A percentile compares a stretch with the other conserved stretches of the same genome.
phyloP scores from a whole-genome alignment of 1,284 basidiomycete genomes.

The Inonotus obliquus region DNA sequence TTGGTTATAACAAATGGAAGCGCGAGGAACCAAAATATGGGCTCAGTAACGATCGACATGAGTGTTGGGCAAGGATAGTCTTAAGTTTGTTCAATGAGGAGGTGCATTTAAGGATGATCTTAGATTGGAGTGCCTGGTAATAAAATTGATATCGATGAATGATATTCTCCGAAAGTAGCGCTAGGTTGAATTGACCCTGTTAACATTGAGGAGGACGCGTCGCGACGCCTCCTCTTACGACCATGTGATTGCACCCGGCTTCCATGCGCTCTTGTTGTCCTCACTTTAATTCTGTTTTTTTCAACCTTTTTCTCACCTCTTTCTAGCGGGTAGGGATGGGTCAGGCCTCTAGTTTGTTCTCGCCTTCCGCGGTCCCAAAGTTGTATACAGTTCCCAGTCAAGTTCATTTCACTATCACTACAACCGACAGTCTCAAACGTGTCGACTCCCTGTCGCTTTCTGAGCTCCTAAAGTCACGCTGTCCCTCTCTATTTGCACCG shows the following conservation, averaged over 20 bases:
- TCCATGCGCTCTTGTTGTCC: neutral
- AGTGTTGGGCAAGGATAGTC: neutral
- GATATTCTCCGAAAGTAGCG: too few relatives aligned
- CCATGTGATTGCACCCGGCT: neutral
- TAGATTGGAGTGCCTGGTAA: neutral
- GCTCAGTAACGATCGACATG: neutral
- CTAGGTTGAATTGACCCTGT: too few relatives aligned
- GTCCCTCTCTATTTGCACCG: constrained; percentile 49
- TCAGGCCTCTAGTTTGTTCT: constrained; percentile 12
- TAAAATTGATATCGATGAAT: neutral
- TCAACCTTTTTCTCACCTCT: neutral
- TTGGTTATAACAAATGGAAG: neutral
- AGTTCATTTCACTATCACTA: constrained; percentile 36
- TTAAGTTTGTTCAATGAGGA: too few relatives aligned
- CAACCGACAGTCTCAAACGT: constrained; percentile 28
- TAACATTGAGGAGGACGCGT: neutral
- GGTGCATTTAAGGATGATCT: neutral
- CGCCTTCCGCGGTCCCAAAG: constrained; percentile 23
- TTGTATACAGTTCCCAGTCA: constrained; percentile 33
- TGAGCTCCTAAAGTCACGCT: constrained; percentile 50
- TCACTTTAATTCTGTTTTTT: neutral
- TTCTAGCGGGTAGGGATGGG: constrained; percentile 7
- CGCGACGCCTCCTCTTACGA: neutral
- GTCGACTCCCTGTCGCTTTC: constrained; percentile 35
- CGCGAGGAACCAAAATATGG: too few relatives aligned